Percentiles rank a stretch among this genome's conserved stretches.
Conservation (phyloP, 352 stramenopile species). For the Globisporangium polare region DNA sequence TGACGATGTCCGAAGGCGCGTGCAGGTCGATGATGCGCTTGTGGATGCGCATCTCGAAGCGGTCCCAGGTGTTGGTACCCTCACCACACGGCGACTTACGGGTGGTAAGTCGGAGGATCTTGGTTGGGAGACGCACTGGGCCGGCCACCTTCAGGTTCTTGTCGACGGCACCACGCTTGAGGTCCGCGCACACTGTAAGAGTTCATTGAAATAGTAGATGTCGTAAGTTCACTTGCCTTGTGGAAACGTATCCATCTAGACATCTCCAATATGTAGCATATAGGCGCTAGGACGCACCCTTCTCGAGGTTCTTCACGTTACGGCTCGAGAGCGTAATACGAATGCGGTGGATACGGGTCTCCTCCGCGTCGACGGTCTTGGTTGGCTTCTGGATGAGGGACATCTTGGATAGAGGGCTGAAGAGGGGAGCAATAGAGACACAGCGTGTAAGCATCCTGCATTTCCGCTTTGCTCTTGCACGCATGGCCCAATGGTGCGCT, state of each 20-base stretch:
- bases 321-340: constrained; percentile 99
- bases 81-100: constrained; percentile 98
- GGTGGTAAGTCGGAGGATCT: constrained; percentile 98
- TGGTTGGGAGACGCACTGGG: constrained; percentile 98
- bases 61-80: constrained; percentile 99
- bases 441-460: not conserved
- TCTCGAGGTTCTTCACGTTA: constrained; percentile 99
- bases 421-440: not conserved
- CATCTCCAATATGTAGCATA: too few species aligned
- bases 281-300: too few species aligned
- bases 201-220: not conserved
- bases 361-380: constrained; percentile 78
- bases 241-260: not conserved
- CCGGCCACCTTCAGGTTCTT: constrained; percentile 98
- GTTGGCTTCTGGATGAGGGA: constrained; percentile 83
- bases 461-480: not conserved
- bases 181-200: constrained; percentile 91
- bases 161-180: constrained; percentile 97
- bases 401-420: constrained; percentile 88
- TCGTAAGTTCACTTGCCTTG: not conserved
- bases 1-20: constrained; percentile 97
- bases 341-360: constrained; percentile 94
- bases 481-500: not conserved
- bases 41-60: constrained; percentile 99
- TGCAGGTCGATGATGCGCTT: constrained; percentile 99